Percentiles rank a stretch among this genome's conserved stretches.
phyloP scores from a whole-genome alignment of 768 basidiomycete species.

The Chalciporus piperatus region DNA sequence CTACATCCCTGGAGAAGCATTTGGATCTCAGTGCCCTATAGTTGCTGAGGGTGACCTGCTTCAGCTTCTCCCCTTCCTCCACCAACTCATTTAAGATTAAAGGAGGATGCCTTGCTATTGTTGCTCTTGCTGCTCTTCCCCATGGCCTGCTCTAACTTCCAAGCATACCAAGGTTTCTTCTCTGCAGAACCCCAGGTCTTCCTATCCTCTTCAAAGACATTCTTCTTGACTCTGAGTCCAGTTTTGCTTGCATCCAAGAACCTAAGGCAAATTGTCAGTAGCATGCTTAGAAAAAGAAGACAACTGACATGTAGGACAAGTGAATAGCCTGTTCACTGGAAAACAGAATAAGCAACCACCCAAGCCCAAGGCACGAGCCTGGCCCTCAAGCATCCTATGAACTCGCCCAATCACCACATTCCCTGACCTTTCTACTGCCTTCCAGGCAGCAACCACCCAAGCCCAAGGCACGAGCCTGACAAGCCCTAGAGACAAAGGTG shows the following conservation, averaged over 20 bases:
- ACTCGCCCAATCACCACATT: constrained; percentile 43
- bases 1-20: neutral
- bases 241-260: constrained; percentile 30
- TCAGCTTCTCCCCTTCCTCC: too few species aligned
- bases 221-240: constrained; percentile 40
- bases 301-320: constrained; percentile 65
- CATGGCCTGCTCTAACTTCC: too few species aligned
- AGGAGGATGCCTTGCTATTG: too few species aligned
- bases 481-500: too few species aligned
- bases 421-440: constrained; percentile 47
- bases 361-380: constrained; percentile 61
- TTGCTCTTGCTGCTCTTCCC: too few species aligned
- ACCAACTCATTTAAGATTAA: too few species aligned
- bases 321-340: constrained; percentile 43
- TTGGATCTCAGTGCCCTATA: too few species aligned
- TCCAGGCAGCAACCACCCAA: constrained; percentile 50
- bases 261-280: constrained; percentile 34
- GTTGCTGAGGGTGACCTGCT: too few species aligned
- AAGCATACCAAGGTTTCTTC: too few species aligned
- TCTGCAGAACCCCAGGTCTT: too few species aligned
- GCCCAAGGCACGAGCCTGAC: too few species aligned
- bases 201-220: constrained; percentile 42
- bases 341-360: too few species aligned
- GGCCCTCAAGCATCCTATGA: constrained; percentile 42
- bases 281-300: neutral